phyloP scores from a whole-genome alignment of 1,284 basidiomycete genomes.

The Pterula multifida region DNA sequence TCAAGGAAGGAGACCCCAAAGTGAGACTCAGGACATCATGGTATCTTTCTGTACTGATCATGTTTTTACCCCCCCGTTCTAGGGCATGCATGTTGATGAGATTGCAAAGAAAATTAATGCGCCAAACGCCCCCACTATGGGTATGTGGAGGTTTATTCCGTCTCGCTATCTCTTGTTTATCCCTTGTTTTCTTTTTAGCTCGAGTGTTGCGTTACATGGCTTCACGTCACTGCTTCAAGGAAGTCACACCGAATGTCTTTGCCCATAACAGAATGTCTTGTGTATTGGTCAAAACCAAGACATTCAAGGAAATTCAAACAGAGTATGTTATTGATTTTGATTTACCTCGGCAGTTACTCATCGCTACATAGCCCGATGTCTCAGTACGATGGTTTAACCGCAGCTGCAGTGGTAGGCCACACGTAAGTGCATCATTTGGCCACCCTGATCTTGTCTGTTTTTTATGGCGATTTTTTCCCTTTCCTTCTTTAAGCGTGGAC shows the following conservation, averaged over 20 bases:
- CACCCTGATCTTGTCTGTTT: too few relatives aligned
- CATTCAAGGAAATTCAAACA: not conserved
- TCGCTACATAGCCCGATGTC: not conserved
- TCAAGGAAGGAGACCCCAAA: not conserved
- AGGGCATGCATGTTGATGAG: constrained; percentile 4
- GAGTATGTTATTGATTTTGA: not conserved
- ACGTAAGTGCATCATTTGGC: not conserved
- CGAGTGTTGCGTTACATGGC: constrained; percentile 1
- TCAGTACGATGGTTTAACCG: not conserved
- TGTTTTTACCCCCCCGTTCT: too few relatives aligned
- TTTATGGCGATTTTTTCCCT: too few relatives aligned
- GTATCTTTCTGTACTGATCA: too few relatives aligned
- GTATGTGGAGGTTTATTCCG: not conserved
- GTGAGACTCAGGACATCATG: too few relatives aligned
- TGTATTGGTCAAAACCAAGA: not conserved
- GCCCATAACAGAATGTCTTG: not conserved
- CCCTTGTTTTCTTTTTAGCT: not conserved
- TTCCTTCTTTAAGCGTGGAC: not conserved
- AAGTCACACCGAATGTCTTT: constrained; percentile 2
- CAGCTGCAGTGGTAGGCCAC: not conserved
- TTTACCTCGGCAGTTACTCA: not conserved
- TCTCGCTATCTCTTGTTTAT: not conserved
- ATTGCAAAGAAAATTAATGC: not conserved
- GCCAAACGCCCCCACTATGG: not conserved
- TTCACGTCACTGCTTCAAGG: constrained; percentile 1